These are phyloP conservation scores for Russula brevipes DNA, from an alignment of 768 basidiomycete genomes.

Conservation along the genomic window DNA sequence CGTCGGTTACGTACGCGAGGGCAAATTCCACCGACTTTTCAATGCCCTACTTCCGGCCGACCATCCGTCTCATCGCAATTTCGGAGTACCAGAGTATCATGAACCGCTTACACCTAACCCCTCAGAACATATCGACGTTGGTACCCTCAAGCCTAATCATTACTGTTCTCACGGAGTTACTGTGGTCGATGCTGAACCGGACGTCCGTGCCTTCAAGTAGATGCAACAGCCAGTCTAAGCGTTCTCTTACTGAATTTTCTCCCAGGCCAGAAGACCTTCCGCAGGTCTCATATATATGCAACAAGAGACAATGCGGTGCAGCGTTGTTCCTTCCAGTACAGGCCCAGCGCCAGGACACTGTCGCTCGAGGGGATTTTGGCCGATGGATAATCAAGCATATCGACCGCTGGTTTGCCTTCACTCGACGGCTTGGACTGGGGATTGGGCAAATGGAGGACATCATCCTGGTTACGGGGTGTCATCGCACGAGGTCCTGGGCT, in stretches of 20 bases:
- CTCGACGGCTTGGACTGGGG: not conserved
- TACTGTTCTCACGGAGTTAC: not conserved
- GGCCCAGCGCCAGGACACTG: not conserved
- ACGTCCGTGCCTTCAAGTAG: not conserved
- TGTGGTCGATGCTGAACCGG: not conserved
- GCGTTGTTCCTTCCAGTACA: not conserved
- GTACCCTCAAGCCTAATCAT: not conserved
- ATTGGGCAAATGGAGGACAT: not conserved
- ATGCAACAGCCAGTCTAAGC: not conserved
- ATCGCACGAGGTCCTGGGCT: not conserved
- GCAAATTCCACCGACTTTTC: slow-evolving; percentile 24
- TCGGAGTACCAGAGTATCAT: slow-evolving; percentile 11
- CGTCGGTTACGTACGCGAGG: slow-evolving; percentile 24
- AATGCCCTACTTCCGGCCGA: slow-evolving; percentile 16
- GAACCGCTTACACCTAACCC: not conserved
- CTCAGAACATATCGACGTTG: not conserved
- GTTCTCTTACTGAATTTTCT: not conserved
- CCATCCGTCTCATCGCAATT: slow-evolving; percentile 6
- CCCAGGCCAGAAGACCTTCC: not conserved
- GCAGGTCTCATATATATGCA: not conserved
- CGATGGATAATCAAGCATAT: not conserved
- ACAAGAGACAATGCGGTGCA: not conserved
- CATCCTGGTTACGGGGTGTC: not conserved
- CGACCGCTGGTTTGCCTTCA: not conserved
- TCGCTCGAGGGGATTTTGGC: not conserved